phyloP scores from a whole-genome alignment of 345 rosid species.

The Excoecaria cochinchinensis region DNA sequence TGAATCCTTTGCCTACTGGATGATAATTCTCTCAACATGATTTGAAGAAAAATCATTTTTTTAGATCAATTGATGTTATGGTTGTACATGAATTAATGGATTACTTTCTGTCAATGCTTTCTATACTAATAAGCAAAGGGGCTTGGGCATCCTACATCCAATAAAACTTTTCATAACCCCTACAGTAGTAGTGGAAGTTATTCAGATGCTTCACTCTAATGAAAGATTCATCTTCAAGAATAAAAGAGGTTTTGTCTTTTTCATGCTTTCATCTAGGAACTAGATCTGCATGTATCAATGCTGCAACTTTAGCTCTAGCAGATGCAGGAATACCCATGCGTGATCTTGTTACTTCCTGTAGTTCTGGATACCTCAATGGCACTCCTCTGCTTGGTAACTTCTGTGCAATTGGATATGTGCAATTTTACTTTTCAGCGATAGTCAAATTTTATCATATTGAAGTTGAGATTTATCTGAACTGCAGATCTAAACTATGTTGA shows the following conservation, averaged over 20 bases:
- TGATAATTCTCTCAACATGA: neutral
- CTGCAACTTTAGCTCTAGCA: slow-evolving; percentile 91
- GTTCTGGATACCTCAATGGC: slow-evolving; percentile 88
- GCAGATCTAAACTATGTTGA: slow-evolving; percentile 85
- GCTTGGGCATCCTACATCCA: slow-evolving; percentile 1
- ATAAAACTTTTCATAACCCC: neutral
- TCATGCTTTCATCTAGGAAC: slow-evolving; percentile 51
- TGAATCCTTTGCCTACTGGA: slow-evolving; percentile 1
- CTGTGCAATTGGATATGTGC: neutral
- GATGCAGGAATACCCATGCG: slow-evolving; percentile 99
- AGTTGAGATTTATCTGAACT: neutral
- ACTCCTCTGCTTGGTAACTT: slow-evolving; percentile 76
- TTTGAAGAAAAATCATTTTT: neutral
- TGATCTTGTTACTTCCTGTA: slow-evolving; percentile 88
- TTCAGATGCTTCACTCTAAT: neutral
- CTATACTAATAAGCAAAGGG: neutral
- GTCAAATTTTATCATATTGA: neutral
- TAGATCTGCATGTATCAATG: slow-evolving; percentile 95
- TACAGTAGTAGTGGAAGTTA: neutral
- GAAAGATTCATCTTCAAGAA: neutral
- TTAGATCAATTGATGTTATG: slow-evolving; percentile 1
- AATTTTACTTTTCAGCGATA: neutral
- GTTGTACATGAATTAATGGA: neutral
- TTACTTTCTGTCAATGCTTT: neutral
- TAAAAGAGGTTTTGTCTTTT: neutral